These are phyloP conservation scores for Emericellopsis terricola DNA, from an alignment of 495 filamentous ascomycete genomes.

Conservation along the genomic window DNA sequence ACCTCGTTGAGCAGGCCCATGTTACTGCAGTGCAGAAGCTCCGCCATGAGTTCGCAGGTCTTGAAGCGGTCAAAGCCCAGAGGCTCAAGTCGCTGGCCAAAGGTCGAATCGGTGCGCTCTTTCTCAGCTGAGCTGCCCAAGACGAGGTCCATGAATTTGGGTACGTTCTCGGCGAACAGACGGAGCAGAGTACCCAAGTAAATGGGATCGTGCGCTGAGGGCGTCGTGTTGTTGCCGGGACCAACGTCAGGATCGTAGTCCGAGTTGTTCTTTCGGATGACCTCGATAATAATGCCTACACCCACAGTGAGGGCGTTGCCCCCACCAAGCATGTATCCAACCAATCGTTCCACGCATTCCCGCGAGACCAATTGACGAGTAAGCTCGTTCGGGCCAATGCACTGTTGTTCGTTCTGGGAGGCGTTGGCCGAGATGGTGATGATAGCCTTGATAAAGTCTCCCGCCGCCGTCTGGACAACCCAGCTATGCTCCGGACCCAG, in stretches of 20 bases:
- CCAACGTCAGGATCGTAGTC: conserved; percentile 91
- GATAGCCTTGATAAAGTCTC: conserved; percentile 96
- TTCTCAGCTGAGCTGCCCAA: conserved; percentile 40
- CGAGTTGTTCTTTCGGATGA: conserved; percentile 98
- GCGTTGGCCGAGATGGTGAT: conserved; percentile 98
- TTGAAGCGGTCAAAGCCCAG: conserved; percentile 97
- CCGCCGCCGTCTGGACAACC: conserved; percentile 87
- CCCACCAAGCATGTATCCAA: conserved; percentile 79
- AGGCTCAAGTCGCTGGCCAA: conserved; percentile 81
- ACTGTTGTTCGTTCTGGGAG: conserved; percentile 90
- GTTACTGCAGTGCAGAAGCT: conserved; percentile 94
- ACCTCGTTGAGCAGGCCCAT: conserved; percentile 92
- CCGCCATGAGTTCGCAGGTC: conserved; percentile 97
- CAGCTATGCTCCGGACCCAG: conserved; percentile 64
- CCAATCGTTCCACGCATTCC: conserved; percentile 61
- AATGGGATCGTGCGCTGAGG: conserved; percentile 81
- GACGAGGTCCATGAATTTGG: conserved; percentile 86
- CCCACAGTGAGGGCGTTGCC: conserved; percentile 93
- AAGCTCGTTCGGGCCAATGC: conserved; percentile 93
- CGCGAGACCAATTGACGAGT: conserved; percentile 91
- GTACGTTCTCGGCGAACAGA: conserved; percentile 79
- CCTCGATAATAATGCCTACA: conserved; percentile 94
- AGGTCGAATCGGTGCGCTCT: conserved; percentile 40
- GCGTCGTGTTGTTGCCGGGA: conserved; percentile 53
- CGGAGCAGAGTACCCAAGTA: conserved; percentile 89